Percentiles rank a stretch among this genome's conserved stretches.
Evolutionary conservation across 768 basidiomycete genomes (phyloP).

Genomic region (Boletus huronensis): DNA sequence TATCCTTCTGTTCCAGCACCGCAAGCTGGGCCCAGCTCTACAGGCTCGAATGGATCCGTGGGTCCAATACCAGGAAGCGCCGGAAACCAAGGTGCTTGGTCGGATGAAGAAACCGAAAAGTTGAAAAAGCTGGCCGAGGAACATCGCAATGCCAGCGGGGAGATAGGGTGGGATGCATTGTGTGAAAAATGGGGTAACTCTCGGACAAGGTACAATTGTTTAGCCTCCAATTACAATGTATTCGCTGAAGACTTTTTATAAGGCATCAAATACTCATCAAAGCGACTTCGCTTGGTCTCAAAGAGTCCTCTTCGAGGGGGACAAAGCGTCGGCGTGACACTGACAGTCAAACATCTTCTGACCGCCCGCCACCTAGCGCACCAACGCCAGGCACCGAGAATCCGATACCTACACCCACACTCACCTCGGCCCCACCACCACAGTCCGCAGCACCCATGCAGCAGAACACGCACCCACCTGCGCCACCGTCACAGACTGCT

Average conservation of each 20-base stretch:
- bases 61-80: conserved; percentile 25
- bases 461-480: conserved; percentile 29
- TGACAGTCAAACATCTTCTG: conserved; percentile 30
- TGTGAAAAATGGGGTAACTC: conserved; percentile 70
- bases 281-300: conserved; percentile 73
- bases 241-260: conserved; percentile 5
- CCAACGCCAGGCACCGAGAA: conserved; percentile 22
- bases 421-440: conserved; percentile 26
- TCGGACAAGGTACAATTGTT: conserved; percentile 62
- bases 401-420: conserved; percentile 12
- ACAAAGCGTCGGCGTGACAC: conserved; percentile 56
- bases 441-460: conserved; percentile 17
- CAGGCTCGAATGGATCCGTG: conserved; percentile 22
- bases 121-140: conserved; percentile 69
- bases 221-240: not conserved
- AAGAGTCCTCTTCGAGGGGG: conserved; percentile 66
- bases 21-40: conserved; percentile 26
- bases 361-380: conserved; percentile 22
- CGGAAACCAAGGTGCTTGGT: conserved; percentile 72
- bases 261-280: conserved; percentile 85
- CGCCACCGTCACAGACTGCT: conserved; percentile 30
- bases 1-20: conserved; percentile 26
- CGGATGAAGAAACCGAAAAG: conserved; percentile 70
- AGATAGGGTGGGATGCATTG: conserved; percentile 78
- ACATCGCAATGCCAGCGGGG: conserved; percentile 44